Conservation (phyloP, 257 asterid genomes). For the Solanum appendiculatum region DNA sequence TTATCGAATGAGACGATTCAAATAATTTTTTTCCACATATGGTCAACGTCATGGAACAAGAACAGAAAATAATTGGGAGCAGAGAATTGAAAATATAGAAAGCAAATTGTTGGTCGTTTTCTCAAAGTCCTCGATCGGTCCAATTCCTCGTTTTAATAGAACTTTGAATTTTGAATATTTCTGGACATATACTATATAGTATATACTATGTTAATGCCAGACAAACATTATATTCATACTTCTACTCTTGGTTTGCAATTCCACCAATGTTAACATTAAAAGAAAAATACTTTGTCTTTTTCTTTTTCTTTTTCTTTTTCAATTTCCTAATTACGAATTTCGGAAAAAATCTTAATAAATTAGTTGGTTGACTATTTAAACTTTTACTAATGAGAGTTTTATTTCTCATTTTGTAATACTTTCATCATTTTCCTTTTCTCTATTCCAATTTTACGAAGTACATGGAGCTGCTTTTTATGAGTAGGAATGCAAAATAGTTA, state of each 20-base stretch:
- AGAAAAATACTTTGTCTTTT: no score
- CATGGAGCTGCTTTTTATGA: no score
- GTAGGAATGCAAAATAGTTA: no score
- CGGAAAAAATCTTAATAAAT: no score
- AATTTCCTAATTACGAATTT: neutral
- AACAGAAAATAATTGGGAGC: neutral
- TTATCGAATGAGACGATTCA: neutral
- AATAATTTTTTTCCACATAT: neutral
- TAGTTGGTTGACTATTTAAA: no score
- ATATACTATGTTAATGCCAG: no score
- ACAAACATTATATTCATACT: neutral
- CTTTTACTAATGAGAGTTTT: no score
- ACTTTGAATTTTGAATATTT: neutral
- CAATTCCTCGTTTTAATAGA: neutral
- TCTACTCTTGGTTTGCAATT: neutral
- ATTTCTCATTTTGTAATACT: no score
- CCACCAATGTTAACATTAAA: neutral
- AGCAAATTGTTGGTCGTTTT: neutral
- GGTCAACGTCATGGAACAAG: neutral
- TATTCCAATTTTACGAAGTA: no score
- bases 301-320: neutral
- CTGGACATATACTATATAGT: neutral
- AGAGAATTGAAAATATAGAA: neutral
- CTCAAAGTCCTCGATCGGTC: no score
- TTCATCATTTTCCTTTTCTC: no score